Percentiles rank a stretch among this genome's conserved stretches.
These are phyloP conservation scores for Lizanozyma gosingica DNA, from an alignment of 1,139 yeast genomes.

Conservation along the genomic window DNA sequence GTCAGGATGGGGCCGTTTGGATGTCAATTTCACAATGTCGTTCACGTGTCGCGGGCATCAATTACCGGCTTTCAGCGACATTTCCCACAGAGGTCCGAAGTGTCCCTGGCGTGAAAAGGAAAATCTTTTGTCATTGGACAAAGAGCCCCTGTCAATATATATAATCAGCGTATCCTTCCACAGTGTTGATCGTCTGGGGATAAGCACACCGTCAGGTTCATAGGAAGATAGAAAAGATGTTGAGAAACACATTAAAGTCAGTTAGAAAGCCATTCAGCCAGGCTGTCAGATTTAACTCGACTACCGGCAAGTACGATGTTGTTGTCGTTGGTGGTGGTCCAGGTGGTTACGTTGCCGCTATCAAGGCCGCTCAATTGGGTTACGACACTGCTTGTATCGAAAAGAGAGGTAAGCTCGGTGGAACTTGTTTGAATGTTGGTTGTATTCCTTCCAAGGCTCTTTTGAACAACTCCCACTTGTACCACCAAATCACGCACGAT, in stretches of 20 bases:
- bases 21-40: neutral
- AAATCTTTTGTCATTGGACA: neutral
- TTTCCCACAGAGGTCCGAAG: neutral
- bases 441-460: constrained; percentile 98
- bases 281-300: constrained; percentile 30
- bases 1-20: neutral
- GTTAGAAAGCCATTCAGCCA: constrained; percentile 7
- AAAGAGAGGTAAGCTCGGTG: constrained; percentile 93
- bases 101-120: too few species aligned
- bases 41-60: neutral
- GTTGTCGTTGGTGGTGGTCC: constrained; percentile 99
- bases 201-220: neutral
- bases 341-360: constrained; percentile 98
- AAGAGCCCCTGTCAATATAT: too few species aligned
- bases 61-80: neutral
- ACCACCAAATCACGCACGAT: constrained; percentile 83
- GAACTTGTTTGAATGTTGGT: constrained; percentile 97
- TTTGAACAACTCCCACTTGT: constrained; percentile 88
- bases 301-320: constrained; percentile 62
- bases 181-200: neutral
- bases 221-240: neutral
- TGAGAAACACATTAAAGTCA: neutral
- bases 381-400: constrained; percentile 93
- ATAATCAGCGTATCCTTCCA: neutral
- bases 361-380: constrained; percentile 96